A percentile compares a stretch with the other conserved stretches of the same genome.
These are phyloP conservation scores for Ophiostoma australiae DNA, from an alignment of 2,329 filamentous ascomycete species.

Conservation along the genomic window DNA sequence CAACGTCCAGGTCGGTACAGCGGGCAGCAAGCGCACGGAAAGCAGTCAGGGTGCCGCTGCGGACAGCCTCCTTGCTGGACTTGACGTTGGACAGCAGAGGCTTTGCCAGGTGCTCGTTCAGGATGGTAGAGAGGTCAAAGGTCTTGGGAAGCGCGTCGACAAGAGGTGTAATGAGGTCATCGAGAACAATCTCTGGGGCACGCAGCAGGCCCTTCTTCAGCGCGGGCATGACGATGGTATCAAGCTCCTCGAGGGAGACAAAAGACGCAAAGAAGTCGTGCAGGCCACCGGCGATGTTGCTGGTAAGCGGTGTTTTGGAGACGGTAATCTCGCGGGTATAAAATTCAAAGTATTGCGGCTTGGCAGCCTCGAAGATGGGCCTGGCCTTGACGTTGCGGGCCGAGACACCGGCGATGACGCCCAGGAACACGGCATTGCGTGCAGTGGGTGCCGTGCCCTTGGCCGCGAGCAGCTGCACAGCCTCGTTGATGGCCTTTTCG, in stretches of 20 bases:
- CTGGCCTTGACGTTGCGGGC: conserved; percentile 63
- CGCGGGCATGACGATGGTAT: conserved; percentile 69
- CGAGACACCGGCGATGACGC: conserved; percentile 81
- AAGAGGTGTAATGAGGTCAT: conserved; percentile 70
- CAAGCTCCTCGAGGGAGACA: conserved; percentile 66
- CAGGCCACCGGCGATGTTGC: conserved; percentile 67
- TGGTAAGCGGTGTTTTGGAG: conserved; percentile 65
- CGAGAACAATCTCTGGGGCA: conserved; percentile 82
- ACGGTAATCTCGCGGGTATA: conserved; percentile 81
- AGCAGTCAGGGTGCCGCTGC: conserved; percentile 67
- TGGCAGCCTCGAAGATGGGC: conserved; percentile 58
- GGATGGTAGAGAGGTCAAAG: conserved; percentile 71
- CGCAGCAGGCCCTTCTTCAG: conserved; percentile 85
- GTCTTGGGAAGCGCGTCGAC: conserved; percentile 62
- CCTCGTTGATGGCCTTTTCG: conserved; percentile 56
- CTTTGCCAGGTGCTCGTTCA: conserved; percentile 72
- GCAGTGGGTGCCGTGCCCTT: conserved; percentile 61
- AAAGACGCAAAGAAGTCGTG: conserved; percentile 79
- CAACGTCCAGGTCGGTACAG: conserved; percentile 51
- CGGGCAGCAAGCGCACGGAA: conserved; percentile 65
- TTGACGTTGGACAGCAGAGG: conserved; percentile 86
- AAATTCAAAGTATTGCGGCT: conserved; percentile 71
- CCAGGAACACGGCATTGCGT: conserved; percentile 72
- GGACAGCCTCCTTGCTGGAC: conserved; percentile 75
- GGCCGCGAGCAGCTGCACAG: conserved; percentile 61